Percentiles rank a stretch among this genome's conserved stretches.
Evolutionary conservation across 2,329 filamentous ascomycete genomes (phyloP).

Genomic region (Colletotrichum sidae): DNA sequence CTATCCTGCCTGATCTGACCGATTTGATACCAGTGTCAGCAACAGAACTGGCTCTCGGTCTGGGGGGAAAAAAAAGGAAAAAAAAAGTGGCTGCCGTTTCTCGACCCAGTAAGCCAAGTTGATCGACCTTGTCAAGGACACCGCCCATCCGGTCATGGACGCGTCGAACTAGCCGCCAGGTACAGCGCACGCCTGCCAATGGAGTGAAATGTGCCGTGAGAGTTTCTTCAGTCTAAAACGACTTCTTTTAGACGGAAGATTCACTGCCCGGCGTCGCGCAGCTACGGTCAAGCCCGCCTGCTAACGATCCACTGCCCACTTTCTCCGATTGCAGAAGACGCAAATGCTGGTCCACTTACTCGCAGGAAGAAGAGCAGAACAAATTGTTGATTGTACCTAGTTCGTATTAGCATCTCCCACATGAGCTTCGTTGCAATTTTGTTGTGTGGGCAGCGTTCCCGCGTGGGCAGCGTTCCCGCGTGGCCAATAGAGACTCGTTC

Average conservation of each 20-base stretch:
- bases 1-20: slow-evolving; percentile 39
- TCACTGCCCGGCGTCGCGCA: slow-evolving; percentile 2
- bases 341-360: slow-evolving; percentile 21
- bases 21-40: slow-evolving; percentile 40
- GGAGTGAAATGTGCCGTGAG: slow-evolving; percentile 2
- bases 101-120: slow-evolving; percentile 8
- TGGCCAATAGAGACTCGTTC: background rate
- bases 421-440: background rate
- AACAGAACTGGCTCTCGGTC: slow-evolving; percentile 23
- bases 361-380: slow-evolving; percentile 34
- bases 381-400: slow-evolving; percentile 9
- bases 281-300: background rate
- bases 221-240: slow-evolving; percentile 9
- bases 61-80: background rate
- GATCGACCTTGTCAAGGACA: slow-evolving; percentile 14
- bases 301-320: background rate
- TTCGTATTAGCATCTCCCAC: slow-evolving; percentile 13
- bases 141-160: slow-evolving; percentile 23
- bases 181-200: slow-evolving; percentile 4
- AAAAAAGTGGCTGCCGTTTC: slow-evolving; percentile 8
- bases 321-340: background rate
- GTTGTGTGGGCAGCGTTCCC: background rate
- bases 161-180: background rate
- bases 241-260: slow-evolving; percentile 5
- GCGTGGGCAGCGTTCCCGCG: background rate